Evolutionary conservation across 345 rosid species (phyloP).

Genomic region (Arabis alpina): DNA sequence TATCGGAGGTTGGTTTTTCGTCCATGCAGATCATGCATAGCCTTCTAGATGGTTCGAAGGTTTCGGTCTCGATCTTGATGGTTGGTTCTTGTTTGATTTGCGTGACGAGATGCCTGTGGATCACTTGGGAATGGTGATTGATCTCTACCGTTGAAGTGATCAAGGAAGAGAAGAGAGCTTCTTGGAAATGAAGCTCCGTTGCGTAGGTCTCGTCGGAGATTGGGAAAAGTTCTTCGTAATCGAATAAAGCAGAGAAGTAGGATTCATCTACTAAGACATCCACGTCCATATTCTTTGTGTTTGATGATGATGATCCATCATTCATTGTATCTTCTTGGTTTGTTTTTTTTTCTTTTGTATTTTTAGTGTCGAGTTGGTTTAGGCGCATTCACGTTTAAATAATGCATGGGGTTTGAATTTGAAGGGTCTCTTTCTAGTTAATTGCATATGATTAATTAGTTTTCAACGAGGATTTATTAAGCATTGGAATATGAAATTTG

Average conservation of each 20-base stretch:
- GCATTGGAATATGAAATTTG: constrained; percentile 36
- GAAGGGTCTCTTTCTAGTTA: constrained; percentile 12
- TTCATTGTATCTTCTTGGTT: constrained; percentile 8
- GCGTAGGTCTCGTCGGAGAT: constrained; percentile 59
- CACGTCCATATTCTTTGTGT: constrained; percentile 1
- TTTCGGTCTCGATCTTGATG: constrained; percentile 11
- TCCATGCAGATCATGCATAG: constrained; percentile 67
- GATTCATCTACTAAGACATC: constrained; percentile 44
- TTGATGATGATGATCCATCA: constrained; percentile 37
- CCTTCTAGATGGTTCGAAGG: constrained; percentile 43
- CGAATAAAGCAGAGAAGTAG: constrained; percentile 47
- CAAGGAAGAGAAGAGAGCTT: constrained; percentile 46
- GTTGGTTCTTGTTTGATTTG: constrained; percentile 2
- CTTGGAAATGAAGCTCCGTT: constrained; percentile 50
- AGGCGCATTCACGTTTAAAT: constrained; percentile 8
- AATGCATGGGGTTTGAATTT: constrained; percentile 16
- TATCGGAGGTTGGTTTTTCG: constrained; percentile 44
- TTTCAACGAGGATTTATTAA: constrained; percentile 9
- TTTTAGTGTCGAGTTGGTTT: not conserved
- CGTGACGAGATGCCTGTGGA: not conserved
- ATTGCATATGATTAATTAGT: constrained; percentile 1
- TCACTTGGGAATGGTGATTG: constrained; percentile 1
- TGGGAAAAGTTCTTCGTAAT: constrained; percentile 43
- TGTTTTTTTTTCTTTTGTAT: not conserved
- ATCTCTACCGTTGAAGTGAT: constrained; percentile 1